These are phyloP conservation scores for Saccharomyces hybrid DNA, from an alignment of 1,139 yeast genomes.

Conservation along the genomic window DNA sequence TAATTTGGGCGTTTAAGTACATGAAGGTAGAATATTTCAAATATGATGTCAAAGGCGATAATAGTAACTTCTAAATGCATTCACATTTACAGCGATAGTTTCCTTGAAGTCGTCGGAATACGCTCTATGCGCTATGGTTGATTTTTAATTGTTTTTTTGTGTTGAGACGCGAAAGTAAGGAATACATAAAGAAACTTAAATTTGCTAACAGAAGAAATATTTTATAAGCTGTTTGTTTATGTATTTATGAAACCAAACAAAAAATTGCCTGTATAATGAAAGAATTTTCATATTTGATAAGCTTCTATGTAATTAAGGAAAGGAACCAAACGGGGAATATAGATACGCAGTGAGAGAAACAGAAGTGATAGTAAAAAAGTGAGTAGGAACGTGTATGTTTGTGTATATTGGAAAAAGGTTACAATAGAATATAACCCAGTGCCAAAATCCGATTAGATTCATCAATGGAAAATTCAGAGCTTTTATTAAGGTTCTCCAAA, in stretches of 20 bases:
- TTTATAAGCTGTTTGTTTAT: constrained; percentile 13
- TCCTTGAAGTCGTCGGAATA: too few relatives aligned
- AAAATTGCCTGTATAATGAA: neutral
- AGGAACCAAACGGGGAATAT: neutral
- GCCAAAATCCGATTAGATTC: neutral
- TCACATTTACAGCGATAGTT: neutral
- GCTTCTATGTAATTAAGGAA: neutral
- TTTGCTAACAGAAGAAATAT: too few relatives aligned
- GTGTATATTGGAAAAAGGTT: neutral
- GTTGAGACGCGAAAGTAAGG: neutral
- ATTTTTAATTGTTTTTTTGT: neutral
- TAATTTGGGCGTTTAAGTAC: neutral
- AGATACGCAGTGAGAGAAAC: neutral
- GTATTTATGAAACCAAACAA: neutral
- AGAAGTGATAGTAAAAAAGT: neutral
- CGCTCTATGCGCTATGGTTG: neutral
- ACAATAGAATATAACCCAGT: neutral
- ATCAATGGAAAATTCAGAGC: neutral
- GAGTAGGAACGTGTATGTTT: neutral
- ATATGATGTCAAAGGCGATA: too few relatives aligned
- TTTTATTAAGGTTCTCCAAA: neutral
- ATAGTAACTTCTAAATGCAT: neutral
- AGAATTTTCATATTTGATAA: neutral
- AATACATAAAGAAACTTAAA: neutral
- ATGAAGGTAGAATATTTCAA: neutral